These are phyloP conservation scores for Fomitopsis pulvina DNA, from an alignment of 768 basidiomycete species.

Conservation along the genomic window DNA sequence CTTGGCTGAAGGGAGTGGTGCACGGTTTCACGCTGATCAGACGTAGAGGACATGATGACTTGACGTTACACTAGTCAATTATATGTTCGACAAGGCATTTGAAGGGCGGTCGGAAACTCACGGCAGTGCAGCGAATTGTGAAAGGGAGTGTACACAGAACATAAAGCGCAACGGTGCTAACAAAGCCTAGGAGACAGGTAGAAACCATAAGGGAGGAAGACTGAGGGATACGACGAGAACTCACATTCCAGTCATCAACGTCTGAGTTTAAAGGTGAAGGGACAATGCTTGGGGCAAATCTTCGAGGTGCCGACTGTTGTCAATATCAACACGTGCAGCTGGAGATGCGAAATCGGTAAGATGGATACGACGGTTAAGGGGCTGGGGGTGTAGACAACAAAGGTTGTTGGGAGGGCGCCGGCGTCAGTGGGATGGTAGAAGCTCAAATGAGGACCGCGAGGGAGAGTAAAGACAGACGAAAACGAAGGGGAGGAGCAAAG, in stretches of 20 bases:
- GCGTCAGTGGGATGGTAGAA: not conserved
- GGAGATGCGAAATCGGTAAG: slow-evolving; percentile 7
- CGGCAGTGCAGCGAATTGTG: not conserved
- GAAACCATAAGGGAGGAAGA: not conserved
- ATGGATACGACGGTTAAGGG: slow-evolving; percentile 5
- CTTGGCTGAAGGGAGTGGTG: not conserved
- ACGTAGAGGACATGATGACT: not conserved
- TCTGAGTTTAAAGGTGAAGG: not conserved
- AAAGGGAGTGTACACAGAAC: no score
- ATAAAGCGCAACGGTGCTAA: not conserved
- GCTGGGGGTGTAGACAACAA: not conserved
- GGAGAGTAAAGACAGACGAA: slow-evolving; percentile 4
- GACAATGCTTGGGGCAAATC: not conserved
- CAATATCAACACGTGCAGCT: slow-evolving; percentile 16
- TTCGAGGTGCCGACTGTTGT: slow-evolving; percentile 10
- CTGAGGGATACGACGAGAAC: not conserved
- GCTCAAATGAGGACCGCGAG: not conserved
- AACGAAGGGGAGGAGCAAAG: slow-evolving; percentile 1
- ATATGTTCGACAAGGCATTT: no score
- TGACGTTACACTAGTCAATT: no score
- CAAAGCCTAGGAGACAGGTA: not conserved
- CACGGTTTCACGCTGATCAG: not conserved
- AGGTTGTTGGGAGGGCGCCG: not conserved
- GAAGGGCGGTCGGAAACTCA: not conserved
- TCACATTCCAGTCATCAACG: slow-evolving; percentile 1